Evolutionary conservation across 2,329 filamentous ascomycete genomes (phyloP).

Genomic region (Stemphylium vesicarium): DNA sequence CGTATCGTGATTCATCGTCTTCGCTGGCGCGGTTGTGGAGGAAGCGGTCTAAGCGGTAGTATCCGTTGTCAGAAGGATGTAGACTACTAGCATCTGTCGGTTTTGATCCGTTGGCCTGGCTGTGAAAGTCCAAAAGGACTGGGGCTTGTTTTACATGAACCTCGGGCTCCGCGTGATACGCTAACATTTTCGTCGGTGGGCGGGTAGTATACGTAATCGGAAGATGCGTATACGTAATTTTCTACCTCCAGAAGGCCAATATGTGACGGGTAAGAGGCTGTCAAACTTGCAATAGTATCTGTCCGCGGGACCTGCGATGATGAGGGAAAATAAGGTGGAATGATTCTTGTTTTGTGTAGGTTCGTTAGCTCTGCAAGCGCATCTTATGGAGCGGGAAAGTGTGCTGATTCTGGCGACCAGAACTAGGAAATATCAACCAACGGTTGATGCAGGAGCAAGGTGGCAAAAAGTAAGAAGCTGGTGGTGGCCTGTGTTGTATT

Average conservation of each 20-base stretch:
- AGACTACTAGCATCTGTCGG: too few relatives aligned
- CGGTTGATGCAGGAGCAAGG: background rate
- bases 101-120: background rate
- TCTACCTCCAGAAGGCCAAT: conserved; percentile 8
- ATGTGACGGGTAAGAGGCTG: background rate
- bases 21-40: background rate
- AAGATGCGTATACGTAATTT: conserved; percentile 10
- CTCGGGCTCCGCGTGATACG: conserved; percentile 4
- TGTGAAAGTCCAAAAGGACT: conserved; percentile 23
- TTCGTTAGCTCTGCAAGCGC: background rate
- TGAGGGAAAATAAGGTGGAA: background rate
- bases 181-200: conserved; percentile 4
- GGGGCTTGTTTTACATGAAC: conserved; percentile 18
- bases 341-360: background rate
- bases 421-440: background rate
- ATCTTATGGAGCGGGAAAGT: background rate
- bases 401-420: background rate
- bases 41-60: too few relatives aligned
- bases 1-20: conserved; percentile 19
- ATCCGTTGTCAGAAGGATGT: too few relatives aligned
- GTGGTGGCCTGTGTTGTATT: too few relatives aligned
- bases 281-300: background rate
- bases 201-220: background rate
- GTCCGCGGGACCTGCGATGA: background rate
- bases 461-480: background rate